These are phyloP conservation scores for Ganoderma lingzhi DNA, from an alignment of 1,284 basidiomycete genomes.

Conservation along the genomic window DNA sequence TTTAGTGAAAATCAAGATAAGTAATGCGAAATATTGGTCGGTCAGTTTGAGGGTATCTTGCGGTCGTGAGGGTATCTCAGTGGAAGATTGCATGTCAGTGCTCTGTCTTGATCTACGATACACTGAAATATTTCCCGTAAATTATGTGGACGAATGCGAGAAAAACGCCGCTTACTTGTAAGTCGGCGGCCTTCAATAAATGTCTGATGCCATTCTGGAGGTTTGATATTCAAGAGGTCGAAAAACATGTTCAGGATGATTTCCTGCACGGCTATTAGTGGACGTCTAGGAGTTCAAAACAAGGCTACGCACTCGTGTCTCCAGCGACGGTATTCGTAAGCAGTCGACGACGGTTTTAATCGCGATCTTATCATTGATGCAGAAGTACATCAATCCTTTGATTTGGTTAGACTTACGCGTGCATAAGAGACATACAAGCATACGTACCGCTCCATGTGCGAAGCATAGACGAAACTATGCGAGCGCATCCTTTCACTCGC, in stretches of 20 bases:
- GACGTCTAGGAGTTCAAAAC: neutral
- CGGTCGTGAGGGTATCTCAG: conserved; percentile 52
- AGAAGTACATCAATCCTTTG: conserved; percentile 92
- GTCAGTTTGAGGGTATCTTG: conserved; percentile 81
- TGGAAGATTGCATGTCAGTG: conserved; percentile 42
- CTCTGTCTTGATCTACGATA: conserved; percentile 66
- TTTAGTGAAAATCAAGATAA: conserved; percentile 88
- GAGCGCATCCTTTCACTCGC: conserved; percentile 79
- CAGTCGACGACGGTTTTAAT: conserved; percentile 89
- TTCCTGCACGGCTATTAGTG: conserved; percentile 61
- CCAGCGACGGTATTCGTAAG: conserved; percentile 86
- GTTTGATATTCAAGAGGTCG: conserved; percentile 90
- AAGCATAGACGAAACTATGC: conserved; percentile 85
- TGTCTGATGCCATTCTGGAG: conserved; percentile 89
- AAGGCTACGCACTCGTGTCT: conserved; percentile 73
- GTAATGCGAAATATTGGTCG: conserved; percentile 93
- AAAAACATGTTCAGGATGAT: conserved; percentile 94
- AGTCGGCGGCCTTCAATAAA: conserved; percentile 88
- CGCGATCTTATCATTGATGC: conserved; percentile 88
- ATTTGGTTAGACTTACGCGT: neutral
- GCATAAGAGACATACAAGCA: neutral
- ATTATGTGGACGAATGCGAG: neutral
- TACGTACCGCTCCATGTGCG: conserved; percentile 92
- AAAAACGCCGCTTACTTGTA: conserved; percentile 66
- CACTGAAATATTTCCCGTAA: conserved; percentile 54